phyloP scores from a whole-genome alignment of 1,284 basidiomycete species.

The Fomitopsis pinicola region DNA sequence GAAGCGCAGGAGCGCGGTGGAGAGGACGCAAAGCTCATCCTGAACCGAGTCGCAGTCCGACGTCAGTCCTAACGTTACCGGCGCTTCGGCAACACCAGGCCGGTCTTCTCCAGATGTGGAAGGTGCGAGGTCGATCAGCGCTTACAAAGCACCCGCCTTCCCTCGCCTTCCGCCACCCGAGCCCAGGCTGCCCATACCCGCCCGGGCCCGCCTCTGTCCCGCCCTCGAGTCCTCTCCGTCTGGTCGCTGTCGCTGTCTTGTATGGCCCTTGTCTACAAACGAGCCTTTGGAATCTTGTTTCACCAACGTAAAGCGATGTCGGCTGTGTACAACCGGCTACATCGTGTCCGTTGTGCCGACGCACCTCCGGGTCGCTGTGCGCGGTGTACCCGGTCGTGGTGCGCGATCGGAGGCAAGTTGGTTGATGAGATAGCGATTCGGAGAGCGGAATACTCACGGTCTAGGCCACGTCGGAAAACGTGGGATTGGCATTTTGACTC shows the following conservation, averaged over 20 bases:
- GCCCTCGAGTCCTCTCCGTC: neutral
- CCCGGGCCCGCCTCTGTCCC: neutral
- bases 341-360: neutral
- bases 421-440: constrained; percentile 1
- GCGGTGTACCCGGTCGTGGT: neutral
- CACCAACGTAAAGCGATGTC: neutral
- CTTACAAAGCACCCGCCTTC: neutral
- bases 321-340: neutral
- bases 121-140: neutral
- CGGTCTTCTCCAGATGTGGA: neutral
- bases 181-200: neutral
- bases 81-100: neutral
- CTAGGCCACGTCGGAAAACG: neutral
- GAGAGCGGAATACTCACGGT: neutral
- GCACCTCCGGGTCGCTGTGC: neutral
- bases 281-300: neutral
- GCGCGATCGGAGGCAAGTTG: neutral
- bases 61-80: neutral
- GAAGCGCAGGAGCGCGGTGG: neutral
- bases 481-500: constrained; percentile 1
- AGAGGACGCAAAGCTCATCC: neutral
- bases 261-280: neutral
- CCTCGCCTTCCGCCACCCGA: neutral
- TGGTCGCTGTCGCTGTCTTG: neutral
- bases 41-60: neutral